Percentiles rank a stretch among this genome's conserved stretches.
Evolutionary conservation across 2,329 filamentous ascomycete genomes (phyloP).

Genomic region (Fusarium oligoseptatum): DNA sequence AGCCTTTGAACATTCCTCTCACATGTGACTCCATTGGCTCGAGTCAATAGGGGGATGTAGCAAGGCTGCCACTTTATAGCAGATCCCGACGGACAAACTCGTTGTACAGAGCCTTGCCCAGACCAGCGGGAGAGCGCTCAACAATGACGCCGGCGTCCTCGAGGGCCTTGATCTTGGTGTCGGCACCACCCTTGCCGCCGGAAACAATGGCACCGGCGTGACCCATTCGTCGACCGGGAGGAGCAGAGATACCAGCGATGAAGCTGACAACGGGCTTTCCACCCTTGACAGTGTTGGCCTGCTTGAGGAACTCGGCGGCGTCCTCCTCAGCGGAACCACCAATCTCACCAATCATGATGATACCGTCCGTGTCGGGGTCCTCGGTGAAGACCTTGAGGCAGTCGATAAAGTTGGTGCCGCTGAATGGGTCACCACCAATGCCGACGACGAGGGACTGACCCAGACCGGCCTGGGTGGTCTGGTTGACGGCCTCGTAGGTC

Average conservation of each 20-base stretch:
- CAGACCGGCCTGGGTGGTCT: constrained; percentile 96
- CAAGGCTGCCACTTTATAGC: constrained; percentile 71
- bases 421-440: constrained; percentile 98
- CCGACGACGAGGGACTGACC: constrained; percentile 98
- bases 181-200: constrained; percentile 96
- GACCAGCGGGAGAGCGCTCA: constrained; percentile 90
- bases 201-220: constrained; percentile 98
- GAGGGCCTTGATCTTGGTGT: constrained; percentile 97
- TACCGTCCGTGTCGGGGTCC: constrained; percentile 96
- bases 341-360: constrained; percentile 99
- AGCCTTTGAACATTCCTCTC: constrained; percentile 16
- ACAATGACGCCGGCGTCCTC: constrained; percentile 95
- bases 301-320: constrained; percentile 93
- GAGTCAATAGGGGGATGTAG: constrained; percentile 21
- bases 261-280: constrained; percentile 97
- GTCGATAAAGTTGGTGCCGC: constrained; percentile 99
- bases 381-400: constrained; percentile 97
- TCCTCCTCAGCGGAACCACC: constrained; percentile 98
- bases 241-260: constrained; percentile 97
- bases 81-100: constrained; percentile 97
- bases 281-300: constrained; percentile 86
- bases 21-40: constrained; percentile 12
- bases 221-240: constrained; percentile 96
- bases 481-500: constrained; percentile 99
- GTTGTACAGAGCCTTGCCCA: constrained; percentile 93